phyloP scores from a whole-genome alignment of 345 rosid genomes.

The Melaleuca alternifolia region DNA sequence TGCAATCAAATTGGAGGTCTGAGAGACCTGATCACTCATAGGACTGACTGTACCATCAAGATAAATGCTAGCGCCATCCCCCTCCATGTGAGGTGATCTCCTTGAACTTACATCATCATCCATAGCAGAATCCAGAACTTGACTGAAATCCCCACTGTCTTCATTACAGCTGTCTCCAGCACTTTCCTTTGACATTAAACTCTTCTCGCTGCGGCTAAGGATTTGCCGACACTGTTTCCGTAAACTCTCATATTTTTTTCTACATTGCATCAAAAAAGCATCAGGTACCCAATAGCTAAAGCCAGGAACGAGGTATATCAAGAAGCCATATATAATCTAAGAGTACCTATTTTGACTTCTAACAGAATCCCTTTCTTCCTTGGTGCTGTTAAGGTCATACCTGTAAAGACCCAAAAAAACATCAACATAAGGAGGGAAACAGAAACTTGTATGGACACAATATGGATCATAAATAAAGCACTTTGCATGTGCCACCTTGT shows the following conservation, averaged over 20 bases:
- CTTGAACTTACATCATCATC: slow-evolving; percentile 23
- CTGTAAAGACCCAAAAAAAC: slow-evolving; percentile 21
- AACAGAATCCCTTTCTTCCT: slow-evolving; percentile 52
- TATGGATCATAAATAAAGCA: not conserved
- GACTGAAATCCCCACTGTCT: slow-evolving; percentile 29
- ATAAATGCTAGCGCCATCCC: not conserved
- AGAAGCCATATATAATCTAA: not conserved
- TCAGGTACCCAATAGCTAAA: not conserved
- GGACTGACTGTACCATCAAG: not conserved
- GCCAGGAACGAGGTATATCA: not conserved
- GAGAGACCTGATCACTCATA: not conserved
- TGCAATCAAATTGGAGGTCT: not conserved
- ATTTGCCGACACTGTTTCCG: slow-evolving; percentile 47
- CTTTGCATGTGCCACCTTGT: not conserved
- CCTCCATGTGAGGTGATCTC: not conserved
- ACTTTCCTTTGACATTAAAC: slow-evolving; percentile 25
- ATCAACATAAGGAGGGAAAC: not conserved
- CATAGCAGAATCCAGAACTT: slow-evolving; percentile 28
- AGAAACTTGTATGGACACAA: not conserved
- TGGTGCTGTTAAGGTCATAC: slow-evolving; percentile 54
- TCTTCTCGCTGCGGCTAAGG: slow-evolving; percentile 24
- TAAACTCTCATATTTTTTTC: slow-evolving; percentile 59
- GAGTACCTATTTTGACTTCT: slow-evolving; percentile 49
- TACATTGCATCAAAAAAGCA: slow-evolving; percentile 7
- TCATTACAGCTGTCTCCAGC: slow-evolving; percentile 24